Evolutionary conservation across 2,329 filamentous ascomycete species (phyloP).

Genomic region (Golovinomyces cichoracearum): DNA sequence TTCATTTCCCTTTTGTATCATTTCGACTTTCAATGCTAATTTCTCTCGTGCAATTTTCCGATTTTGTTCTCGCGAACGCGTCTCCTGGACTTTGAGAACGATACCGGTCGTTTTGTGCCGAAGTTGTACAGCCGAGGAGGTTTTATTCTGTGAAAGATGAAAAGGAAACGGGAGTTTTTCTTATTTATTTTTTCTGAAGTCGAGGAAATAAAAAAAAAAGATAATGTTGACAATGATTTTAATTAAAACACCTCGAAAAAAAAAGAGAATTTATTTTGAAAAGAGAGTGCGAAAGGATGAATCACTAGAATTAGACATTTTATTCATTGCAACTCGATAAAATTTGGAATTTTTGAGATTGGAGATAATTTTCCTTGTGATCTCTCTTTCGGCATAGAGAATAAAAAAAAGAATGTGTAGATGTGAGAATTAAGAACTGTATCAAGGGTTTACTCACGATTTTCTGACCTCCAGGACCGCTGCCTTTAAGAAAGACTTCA

Average conservation of each 20-base stretch:
- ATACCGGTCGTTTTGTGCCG: slow-evolving; percentile 75
- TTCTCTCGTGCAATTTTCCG: slow-evolving; percentile 58
- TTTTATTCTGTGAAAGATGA: slow-evolving; percentile 53
- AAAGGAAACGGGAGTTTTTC: neutral
- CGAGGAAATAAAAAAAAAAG: too few species aligned
- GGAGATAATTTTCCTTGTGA: too few species aligned
- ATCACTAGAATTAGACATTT: neutral
- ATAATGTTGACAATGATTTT: too few species aligned
- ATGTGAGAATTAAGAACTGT: neutral
- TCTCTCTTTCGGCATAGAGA: neutral
- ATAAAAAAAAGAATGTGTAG: neutral
- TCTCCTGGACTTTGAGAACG: slow-evolving; percentile 83
- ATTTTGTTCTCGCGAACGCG: slow-evolving; percentile 66
- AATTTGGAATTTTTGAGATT: too few species aligned
- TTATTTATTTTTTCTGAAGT: too few species aligned
- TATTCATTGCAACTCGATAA: too few species aligned
- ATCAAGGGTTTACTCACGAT: slow-evolving; percentile 30
- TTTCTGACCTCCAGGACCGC: slow-evolving; percentile 82
- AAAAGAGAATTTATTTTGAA: too few species aligned
- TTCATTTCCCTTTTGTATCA: slow-evolving; percentile 41
- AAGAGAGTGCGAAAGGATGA: too few species aligned
- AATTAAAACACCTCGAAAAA: too few species aligned
- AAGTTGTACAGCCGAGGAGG: slow-evolving; percentile 76
- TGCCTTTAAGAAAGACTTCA: slow-evolving; percentile 70
- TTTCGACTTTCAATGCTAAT: slow-evolving; percentile 31